Percentiles rank a stretch among this genome's conserved stretches.
These are phyloP conservation scores for Orbilia quercus DNA, from an alignment of 2,329 filamentous ascomycete species.

Conservation along the genomic window DNA sequence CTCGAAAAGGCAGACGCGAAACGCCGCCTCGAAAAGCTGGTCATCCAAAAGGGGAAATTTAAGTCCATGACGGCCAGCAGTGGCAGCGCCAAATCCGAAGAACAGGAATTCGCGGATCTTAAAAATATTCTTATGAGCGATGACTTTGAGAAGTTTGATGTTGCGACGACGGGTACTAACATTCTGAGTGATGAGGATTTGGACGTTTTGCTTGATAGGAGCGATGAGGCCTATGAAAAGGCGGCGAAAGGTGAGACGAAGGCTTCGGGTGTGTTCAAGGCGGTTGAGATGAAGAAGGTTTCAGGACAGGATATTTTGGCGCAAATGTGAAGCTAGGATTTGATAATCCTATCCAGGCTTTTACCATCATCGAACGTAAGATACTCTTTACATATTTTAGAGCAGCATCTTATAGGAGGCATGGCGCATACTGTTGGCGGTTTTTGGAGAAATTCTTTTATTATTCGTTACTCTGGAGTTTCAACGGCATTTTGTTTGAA, in stretches of 20 bases:
- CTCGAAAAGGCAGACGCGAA: conserved; percentile 91
- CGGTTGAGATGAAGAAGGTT: conserved; percentile 49
- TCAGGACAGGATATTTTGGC: conserved; percentile 51
- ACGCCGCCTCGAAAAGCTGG: conserved; percentile 88
- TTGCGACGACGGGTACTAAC: conserved; percentile 70
- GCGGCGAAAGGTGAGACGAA: conserved; percentile 51
- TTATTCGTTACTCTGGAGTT: conserved; percentile 3
- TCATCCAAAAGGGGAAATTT: conserved; percentile 93
- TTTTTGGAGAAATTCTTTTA: not conserved
- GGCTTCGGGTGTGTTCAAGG: conserved; percentile 53
- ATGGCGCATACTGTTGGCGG: conserved; percentile 9
- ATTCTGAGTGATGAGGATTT: conserved; percentile 82
- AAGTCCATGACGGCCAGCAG: conserved; percentile 68
- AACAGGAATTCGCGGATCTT: conserved; percentile 65
- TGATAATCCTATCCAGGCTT: not conserved
- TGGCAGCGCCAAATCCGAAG: conserved; percentile 69
- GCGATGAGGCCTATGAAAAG: conserved; percentile 70
- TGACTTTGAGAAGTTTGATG: conserved; percentile 75
- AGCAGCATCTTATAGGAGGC: not conserved
- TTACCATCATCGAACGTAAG: no score
- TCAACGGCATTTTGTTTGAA: not conserved
- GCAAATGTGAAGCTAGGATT: conserved; percentile 25
- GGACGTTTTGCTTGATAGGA: conserved; percentile 80
- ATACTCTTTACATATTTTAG: no score
- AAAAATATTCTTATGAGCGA: conserved; percentile 75